Evolutionary conservation across 345 rosid species (phyloP).

Genomic region (Raphanus raphanistrum): DNA sequence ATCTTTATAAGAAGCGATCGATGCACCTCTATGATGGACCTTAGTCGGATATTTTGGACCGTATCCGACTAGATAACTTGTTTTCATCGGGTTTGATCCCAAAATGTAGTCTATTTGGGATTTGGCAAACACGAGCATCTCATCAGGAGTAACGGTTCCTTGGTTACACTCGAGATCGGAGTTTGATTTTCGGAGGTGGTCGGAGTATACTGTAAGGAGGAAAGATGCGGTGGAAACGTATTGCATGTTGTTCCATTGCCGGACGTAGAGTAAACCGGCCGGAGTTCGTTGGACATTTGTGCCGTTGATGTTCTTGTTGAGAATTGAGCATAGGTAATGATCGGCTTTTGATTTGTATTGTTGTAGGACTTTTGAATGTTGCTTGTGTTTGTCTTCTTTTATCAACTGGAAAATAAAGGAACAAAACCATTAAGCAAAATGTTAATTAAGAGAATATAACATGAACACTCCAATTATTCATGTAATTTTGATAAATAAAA

Average conservation of each 20-base stretch:
- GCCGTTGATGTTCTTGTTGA: constrained; percentile 56
- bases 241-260: constrained; percentile 99
- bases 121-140: constrained; percentile 57
- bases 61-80: constrained; percentile 82
- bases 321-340: constrained; percentile 78
- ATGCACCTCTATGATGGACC: constrained; percentile 96
- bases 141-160: constrained; percentile 45
- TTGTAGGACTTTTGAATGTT: constrained; percentile 45
- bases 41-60: constrained; percentile 66
- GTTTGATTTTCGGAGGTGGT: constrained; percentile 46
- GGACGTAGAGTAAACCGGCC: constrained; percentile 69
- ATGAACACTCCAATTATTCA: neutral
- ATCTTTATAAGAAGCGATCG: constrained; percentile 70
- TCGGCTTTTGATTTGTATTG: constrained; percentile 74
- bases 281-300: constrained; percentile 67
- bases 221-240: constrained; percentile 80
- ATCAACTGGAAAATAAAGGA: constrained; percentile 48
- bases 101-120: constrained; percentile 85
- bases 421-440: neutral
- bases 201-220: constrained; percentile 76
- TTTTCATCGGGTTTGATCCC: constrained; percentile 79
- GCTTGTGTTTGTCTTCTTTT: constrained; percentile 48
- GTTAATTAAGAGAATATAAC: neutral
- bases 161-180: constrained; percentile 49
- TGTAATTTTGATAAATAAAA: neutral